phyloP scores from a whole-genome alignment of 1,284 basidiomycete genomes.

The Cystobasidium pallidum region DNA sequence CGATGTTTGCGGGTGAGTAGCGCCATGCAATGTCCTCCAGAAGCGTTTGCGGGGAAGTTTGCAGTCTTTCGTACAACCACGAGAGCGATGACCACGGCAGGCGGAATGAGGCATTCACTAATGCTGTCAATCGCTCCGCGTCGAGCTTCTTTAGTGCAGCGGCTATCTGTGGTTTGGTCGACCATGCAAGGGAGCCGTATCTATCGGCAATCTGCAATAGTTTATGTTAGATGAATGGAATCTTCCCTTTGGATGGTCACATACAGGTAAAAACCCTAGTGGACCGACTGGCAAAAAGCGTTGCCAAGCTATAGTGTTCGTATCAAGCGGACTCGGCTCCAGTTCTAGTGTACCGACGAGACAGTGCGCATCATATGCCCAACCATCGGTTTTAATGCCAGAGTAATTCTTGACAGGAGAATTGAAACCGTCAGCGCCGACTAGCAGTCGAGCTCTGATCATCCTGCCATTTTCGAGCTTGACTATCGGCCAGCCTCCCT shows the following conservation, averaged over 20 bases:
- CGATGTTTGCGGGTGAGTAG: slow-evolving; percentile 19
- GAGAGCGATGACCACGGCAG: slow-evolving; percentile 59
- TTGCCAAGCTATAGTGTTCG: slow-evolving; percentile 74
- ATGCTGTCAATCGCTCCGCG: slow-evolving; percentile 67
- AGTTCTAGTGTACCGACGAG: slow-evolving; percentile 84
- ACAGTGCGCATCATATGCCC: slow-evolving; percentile 87
- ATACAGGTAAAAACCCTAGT: slow-evolving; percentile 81
- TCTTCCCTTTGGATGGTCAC: slow-evolving; percentile 12
- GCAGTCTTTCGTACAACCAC: slow-evolving; percentile 40
- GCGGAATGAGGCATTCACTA: slow-evolving; percentile 91
- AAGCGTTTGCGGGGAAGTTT: slow-evolving; percentile 14
- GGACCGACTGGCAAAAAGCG: slow-evolving; percentile 94
- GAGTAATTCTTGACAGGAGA: slow-evolving; percentile 90
- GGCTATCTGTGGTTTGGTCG: slow-evolving; percentile 78
- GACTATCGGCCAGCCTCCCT: slow-evolving; percentile 72
- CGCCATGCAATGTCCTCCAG: slow-evolving; percentile 44
- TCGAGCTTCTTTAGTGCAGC: slow-evolving; percentile 71
- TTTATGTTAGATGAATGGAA: not conserved
- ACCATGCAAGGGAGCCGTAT: slow-evolving; percentile 91
- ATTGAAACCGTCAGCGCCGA: slow-evolving; percentile 94
- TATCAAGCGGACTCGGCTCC: slow-evolving; percentile 41
- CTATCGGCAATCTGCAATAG: slow-evolving; percentile 64
- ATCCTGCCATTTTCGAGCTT: slow-evolving; percentile 67
- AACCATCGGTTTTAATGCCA: slow-evolving; percentile 83
- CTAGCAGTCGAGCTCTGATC: slow-evolving; percentile 72